phyloP scores from a whole-genome alignment of 148 eudicot species.

The Spergularia marina region DNA sequence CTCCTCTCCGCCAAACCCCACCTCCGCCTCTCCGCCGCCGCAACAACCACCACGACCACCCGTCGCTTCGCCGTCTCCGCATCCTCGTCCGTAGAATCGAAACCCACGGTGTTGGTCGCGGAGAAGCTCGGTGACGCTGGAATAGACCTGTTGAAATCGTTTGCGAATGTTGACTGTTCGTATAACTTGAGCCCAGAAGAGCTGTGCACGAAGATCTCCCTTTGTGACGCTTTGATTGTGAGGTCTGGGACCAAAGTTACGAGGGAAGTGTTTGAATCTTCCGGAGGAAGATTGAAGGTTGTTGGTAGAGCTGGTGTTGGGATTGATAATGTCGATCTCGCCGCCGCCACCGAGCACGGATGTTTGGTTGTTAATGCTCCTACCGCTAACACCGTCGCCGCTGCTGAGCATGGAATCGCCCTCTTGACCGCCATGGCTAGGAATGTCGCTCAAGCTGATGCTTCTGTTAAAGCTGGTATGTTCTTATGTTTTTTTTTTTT shows the following conservation, averaged over 20 bases:
- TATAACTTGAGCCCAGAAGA: slow-evolving; percentile 79
- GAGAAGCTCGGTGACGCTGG: slow-evolving; percentile 90
- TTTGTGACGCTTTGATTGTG: slow-evolving; percentile 85
- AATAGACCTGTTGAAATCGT: slow-evolving; percentile 47
- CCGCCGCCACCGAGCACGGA: slow-evolving; percentile 95
- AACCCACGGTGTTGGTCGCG: slow-evolving; percentile 80
- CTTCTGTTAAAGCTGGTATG: slow-evolving; percentile 82
- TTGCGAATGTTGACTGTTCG: slow-evolving; percentile 89
- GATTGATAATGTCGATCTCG: slow-evolving; percentile 96
- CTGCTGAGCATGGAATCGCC: slow-evolving; percentile 97
- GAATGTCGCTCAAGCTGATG: slow-evolving; percentile 95
- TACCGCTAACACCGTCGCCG: slow-evolving; percentile 94
- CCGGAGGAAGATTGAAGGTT: slow-evolving; percentile 78
- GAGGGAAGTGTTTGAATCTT: slow-evolving; percentile 87
- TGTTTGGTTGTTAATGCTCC: slow-evolving; percentile 97
- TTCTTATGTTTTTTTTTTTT: background rate
- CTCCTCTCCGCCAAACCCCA: slow-evolving; percentile 30
- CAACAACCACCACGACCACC: slow-evolving; percentile 29
- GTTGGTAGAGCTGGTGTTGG: slow-evolving; percentile 99
- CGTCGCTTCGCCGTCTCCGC: slow-evolving; percentile 9
- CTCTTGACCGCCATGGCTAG: slow-evolving; percentile 87
- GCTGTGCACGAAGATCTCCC: slow-evolving; percentile 91
- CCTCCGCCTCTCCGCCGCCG: slow-evolving; percentile 38
- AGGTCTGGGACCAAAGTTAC: slow-evolving; percentile 86
- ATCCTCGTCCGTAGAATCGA: slow-evolving; percentile 43